phyloP scores from a whole-genome alignment of 441 rosid genomes.

The Eruca vesicaria region DNA sequence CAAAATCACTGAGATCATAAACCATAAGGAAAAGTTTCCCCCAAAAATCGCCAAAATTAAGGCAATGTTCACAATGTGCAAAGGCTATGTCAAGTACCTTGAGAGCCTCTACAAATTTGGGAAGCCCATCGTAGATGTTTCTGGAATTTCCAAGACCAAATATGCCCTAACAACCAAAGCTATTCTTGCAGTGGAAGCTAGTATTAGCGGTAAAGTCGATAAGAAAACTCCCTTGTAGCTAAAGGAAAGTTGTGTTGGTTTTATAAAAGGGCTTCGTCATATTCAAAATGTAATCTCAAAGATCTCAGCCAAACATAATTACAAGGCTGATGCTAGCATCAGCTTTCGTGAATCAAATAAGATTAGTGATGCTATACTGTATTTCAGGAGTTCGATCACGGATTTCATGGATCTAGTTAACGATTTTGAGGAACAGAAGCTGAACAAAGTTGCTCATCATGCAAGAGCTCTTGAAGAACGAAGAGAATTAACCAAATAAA shows the following conservation, averaged over 20 bases:
- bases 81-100: too few species aligned
- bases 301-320: conserved; percentile 26
- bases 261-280: not conserved
- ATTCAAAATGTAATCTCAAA: conserved; percentile 1
- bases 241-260: conserved; percentile 1
- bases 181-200: conserved; percentile 7
- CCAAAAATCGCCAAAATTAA: too few species aligned
- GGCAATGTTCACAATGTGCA: too few species aligned
- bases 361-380: not conserved
- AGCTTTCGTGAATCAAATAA: not conserved
- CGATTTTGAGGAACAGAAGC: conserved; percentile 10
- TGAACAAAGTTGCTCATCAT: not conserved
- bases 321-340: conserved; percentile 20
- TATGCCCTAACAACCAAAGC: conserved; percentile 1
- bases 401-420: conserved; percentile 1
- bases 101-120: too few species aligned
- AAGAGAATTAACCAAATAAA: not conserved
- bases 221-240: conserved; percentile 11
- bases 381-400: conserved; percentile 7
- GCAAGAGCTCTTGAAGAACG: conserved; percentile 15
- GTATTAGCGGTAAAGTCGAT: not conserved
- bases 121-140: too few species aligned
- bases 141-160: too few species aligned
- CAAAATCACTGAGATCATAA: conserved; percentile 10
- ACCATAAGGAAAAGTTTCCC: not conserved